Evolutionary conservation across 306 rosid species (phyloP).

Genomic region (Oxytropis ochrocephala): DNA sequence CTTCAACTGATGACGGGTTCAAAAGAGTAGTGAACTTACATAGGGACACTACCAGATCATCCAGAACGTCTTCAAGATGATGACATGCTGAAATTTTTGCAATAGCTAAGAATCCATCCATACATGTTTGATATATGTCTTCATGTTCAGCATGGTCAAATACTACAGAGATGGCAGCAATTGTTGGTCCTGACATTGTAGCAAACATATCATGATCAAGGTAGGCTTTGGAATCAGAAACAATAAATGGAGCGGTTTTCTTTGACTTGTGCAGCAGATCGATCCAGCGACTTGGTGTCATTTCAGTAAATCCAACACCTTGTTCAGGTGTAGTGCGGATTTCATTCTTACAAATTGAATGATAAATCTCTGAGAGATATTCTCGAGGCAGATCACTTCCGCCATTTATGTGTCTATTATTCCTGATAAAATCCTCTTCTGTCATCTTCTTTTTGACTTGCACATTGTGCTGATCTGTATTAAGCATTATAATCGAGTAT

Average conservation of each 20-base stretch:
- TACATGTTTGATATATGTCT: slow-evolving; percentile 84
- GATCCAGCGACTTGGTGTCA: slow-evolving; percentile 93
- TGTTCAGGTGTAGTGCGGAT: slow-evolving; percentile 90
- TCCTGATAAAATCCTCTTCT: slow-evolving; percentile 84
- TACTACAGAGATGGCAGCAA: slow-evolving; percentile 96
- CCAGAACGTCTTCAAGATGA: slow-evolving; percentile 89
- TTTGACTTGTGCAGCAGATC: slow-evolving; percentile 79
- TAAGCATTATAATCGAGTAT: slow-evolving; percentile 82
- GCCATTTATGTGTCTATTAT: slow-evolving; percentile 85
- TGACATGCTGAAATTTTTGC: slow-evolving; percentile 86
- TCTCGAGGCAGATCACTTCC: slow-evolving; percentile 91
- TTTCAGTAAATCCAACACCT: slow-evolving; percentile 82
- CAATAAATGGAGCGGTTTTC: slow-evolving; percentile 72
- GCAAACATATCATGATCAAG: slow-evolving; percentile 96
- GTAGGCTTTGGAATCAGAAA: slow-evolving; percentile 73
- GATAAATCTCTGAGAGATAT: slow-evolving; percentile 64
- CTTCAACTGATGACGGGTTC: slow-evolving; percentile 68
- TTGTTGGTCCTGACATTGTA: slow-evolving; percentile 84
- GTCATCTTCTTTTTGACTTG: slow-evolving; percentile 99
- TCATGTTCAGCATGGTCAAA: slow-evolving; percentile 92
- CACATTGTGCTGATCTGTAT: slow-evolving; percentile 86
- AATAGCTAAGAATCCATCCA: slow-evolving; percentile 86
- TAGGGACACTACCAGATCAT: slow-evolving; percentile 90
- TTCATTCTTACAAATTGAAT: slow-evolving; percentile 89
- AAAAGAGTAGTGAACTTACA: slow-evolving; percentile 82